phyloP scores from a whole-genome alignment of 805 yeast species.

The Cyberlindnera xylosilytica region DNA sequence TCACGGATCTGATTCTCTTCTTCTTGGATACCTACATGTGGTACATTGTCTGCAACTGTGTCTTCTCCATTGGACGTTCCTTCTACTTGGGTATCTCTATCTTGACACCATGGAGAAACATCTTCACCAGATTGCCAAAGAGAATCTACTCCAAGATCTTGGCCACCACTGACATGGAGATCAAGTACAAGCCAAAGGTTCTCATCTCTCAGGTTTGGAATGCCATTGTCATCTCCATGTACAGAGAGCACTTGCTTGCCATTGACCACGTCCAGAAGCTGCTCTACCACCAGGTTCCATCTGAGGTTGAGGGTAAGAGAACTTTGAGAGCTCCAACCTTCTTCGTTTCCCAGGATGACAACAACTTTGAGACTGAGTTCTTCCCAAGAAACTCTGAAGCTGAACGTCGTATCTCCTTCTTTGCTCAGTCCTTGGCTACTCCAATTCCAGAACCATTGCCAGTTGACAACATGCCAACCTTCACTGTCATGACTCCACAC shows the following conservation, averaged over 20 bases:
- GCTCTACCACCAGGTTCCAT: slow-evolving; percentile 96
- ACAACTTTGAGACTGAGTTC: slow-evolving; percentile 89
- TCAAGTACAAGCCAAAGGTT: slow-evolving; percentile 97
- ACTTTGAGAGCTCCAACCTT: slow-evolving; percentile 98
- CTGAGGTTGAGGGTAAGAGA: slow-evolving; percentile 97
- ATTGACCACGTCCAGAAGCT: slow-evolving; percentile 98
- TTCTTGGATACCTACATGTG: slow-evolving; percentile 98
- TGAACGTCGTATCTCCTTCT: slow-evolving; percentile 98
- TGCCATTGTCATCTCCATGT: slow-evolving; percentile 98
- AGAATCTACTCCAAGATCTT: slow-evolving; percentile 96
- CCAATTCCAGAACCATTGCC: slow-evolving; percentile 99
- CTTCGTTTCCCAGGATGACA: slow-evolving; percentile 96
- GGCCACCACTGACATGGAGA: slow-evolving; percentile 99
- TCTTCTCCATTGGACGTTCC: slow-evolving; percentile 95
- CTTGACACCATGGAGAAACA: slow-evolving; percentile 99
- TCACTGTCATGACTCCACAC: slow-evolving; percentile 95
- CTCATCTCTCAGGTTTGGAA: slow-evolving; percentile 98
- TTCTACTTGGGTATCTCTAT: slow-evolving; percentile 98
- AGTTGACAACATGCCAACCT: slow-evolving; percentile 99
- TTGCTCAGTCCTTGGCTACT: slow-evolving; percentile 97
- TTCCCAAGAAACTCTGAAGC: slow-evolving; percentile 98
- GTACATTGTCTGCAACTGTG: slow-evolving; percentile 94
- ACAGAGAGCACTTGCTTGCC: slow-evolving; percentile 97
- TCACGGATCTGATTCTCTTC: slow-evolving; percentile 91
- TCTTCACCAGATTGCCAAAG: slow-evolving; percentile 96